Conservation (phyloP, 2,329 filamentous ascomycete genomes). For the Cadophora luteo-olivacea region DNA sequence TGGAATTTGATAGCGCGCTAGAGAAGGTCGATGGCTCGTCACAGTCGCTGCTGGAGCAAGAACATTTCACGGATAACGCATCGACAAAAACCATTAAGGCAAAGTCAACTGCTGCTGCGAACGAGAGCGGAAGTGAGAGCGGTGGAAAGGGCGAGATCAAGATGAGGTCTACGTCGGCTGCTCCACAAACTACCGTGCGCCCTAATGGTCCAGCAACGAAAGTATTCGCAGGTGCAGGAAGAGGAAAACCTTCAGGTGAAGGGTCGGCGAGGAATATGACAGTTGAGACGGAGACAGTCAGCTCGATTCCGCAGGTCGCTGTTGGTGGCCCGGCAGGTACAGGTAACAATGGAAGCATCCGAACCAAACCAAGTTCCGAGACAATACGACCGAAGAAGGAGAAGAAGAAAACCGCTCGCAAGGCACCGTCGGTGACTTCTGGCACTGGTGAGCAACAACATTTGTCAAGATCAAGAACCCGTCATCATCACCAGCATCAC, state of each 20-base stretch:
- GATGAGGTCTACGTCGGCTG: conserved; percentile 44
- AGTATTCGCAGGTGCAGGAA: conserved; percentile 70
- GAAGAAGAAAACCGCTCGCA: conserved; percentile 80
- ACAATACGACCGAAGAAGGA: conserved; percentile 95
- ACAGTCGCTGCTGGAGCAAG: conserved; percentile 51
- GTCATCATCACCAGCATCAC: conserved; percentile 52
- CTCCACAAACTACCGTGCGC: conserved; percentile 52
- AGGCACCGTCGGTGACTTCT: conserved; percentile 73
- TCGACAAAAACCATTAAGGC: conserved; percentile 51
- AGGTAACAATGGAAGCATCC: conserved; percentile 74
- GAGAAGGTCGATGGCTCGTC: conserved; percentile 57
- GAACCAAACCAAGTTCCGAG: conserved; percentile 89
- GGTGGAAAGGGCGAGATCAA: conserved; percentile 59
- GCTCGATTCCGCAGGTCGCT: conserved; percentile 84
- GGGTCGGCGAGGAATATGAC: conserved; percentile 91
- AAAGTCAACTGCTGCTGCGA: conserved; percentile 51
- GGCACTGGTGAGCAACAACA: conserved; percentile 70
- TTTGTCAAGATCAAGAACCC: conserved; percentile 46
- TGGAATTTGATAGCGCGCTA: conserved; percentile 53
- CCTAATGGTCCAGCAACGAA: conserved; percentile 64
- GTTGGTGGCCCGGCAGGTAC: conserved; percentile 71
- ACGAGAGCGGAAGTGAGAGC: conserved; percentile 72
- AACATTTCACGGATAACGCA: conserved; percentile 42
- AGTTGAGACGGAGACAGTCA: conserved; percentile 95
- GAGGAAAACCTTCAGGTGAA: conserved; percentile 71